phyloP scores from a whole-genome alignment of 352 stramenopile genomes.

The Globisporangium radiosum region DNA sequence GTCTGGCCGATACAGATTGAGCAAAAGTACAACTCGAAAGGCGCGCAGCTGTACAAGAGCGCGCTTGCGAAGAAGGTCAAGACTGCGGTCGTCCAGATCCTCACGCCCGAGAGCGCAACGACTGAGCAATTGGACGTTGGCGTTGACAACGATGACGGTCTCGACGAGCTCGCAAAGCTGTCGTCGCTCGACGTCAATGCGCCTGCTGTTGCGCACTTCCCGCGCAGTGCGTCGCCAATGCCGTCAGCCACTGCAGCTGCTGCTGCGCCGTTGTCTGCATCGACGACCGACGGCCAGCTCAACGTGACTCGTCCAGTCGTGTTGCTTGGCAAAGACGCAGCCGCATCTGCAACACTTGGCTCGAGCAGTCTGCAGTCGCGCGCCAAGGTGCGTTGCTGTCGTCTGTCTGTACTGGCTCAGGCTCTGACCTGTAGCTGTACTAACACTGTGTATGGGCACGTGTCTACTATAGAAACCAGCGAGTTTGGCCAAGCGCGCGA shows the following conservation, averaged over 20 bases:
- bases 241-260: background rate
- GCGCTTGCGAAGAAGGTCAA: constrained; percentile 83
- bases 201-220: constrained; percentile 38
- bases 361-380: constrained; percentile 50
- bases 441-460: too few species aligned
- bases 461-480: constrained; percentile 21
- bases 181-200: constrained; percentile 29
- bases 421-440: too few species aligned
- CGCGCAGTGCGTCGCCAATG: constrained; percentile 18
- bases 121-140: constrained; percentile 32
- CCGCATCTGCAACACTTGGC: constrained; percentile 26
- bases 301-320: constrained; percentile 66
- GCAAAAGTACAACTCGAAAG: constrained; percentile 90
- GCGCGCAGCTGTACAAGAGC: constrained; percentile 84
- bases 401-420: too few species aligned
- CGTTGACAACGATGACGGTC: constrained; percentile 43
- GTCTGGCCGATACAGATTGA: constrained; percentile 51
- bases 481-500: constrained; percentile 39
- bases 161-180: constrained; percentile 80
- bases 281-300: constrained; percentile 30
- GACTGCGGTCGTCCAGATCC: constrained; percentile 51
- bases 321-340: constrained; percentile 56
- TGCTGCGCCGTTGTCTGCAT: constrained; percentile 5
- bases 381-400: constrained; percentile 20
- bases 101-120: constrained; percentile 16